Conservation (phyloP, 31 red algal genomes). For the Asparagopsis taxiformis region DNA sequence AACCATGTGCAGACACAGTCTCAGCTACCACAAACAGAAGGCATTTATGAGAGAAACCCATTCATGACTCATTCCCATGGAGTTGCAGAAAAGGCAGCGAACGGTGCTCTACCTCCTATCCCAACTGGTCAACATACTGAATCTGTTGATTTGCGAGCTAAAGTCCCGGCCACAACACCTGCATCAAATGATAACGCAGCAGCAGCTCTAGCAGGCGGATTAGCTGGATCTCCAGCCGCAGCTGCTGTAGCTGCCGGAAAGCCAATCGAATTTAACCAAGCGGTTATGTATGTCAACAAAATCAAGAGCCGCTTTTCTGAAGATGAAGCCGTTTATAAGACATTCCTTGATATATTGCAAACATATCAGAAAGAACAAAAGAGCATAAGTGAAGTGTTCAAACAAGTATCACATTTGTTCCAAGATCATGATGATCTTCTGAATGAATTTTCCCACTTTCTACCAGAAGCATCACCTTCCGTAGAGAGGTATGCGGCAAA, state of each 20-base stretch:
- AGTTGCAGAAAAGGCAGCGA: no score
- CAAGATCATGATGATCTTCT: conserved; percentile 74
- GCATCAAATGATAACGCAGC: conserved; percentile 21
- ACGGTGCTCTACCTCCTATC: no score
- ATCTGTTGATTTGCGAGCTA: no score
- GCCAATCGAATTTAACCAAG: conserved; percentile 91
- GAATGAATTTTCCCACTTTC: conserved; percentile 85
- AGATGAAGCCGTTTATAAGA: conserved; percentile 67
- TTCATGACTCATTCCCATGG: no score
- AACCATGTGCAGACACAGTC: no score
- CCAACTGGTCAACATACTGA: no score
- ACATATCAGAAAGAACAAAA: conserved; percentile 90
- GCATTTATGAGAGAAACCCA: no score
- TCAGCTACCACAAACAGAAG: no score
- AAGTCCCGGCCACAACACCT: no score
- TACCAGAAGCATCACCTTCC: conserved; percentile 52
- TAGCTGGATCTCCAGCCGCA: conserved; percentile 4
- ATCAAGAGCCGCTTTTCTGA: conserved; percentile 87
- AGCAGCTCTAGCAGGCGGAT: conserved; percentile 9
- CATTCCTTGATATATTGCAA: conserved; percentile 85
- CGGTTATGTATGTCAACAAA: conserved; percentile 90
- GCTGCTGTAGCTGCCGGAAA: conserved; percentile 17
- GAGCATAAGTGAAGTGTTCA: conserved; percentile 68
- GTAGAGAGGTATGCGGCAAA: not conserved
- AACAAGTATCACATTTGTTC: conserved; percentile 78